Base-by-base conservation (phyloP, 73 alveolate genomes). In the Paramecium pentaurelia region DNA sequence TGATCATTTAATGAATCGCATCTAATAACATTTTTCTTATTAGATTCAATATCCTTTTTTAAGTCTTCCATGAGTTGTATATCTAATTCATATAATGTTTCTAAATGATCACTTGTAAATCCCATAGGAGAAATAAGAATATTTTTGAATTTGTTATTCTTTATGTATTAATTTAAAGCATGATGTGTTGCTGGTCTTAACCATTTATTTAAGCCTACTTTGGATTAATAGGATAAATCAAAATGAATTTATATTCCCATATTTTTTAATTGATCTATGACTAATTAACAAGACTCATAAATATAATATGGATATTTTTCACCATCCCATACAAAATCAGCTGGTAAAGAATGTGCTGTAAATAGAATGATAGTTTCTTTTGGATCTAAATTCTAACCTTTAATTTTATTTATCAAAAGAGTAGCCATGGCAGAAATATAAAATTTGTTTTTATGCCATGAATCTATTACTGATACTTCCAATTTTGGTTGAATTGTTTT, bases 311-410 rank as follows among this genome's bases (percentile, higher is more conserved):
- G 98, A 60, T 95, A 95, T 18, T 84, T 47, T 40, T 95, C 98
- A 7, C 98, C 98, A 60, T 86, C 73, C 91, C 90, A 59, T 4
- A 92, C 94, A 60, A 92, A 90, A 38, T 54, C 73, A 40, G 92
- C 86, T 27, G 98, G 98, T 36, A 95, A 49, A 44, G 97, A 94
- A 71, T 95, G 98, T 4, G 98, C 98, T 42, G 98, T 92, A 64
- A 95, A 95, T 32, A 89, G 45, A 10, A 95, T 59, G 4, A 87
- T 7, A 2, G 86, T 86, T 2, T 71, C 94, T 60, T 89, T 83
- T 7, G 87, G 86, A 42, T 45, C 47, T 28, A 92, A 80, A 20
- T 77, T 80, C 30, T 86, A 28, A 86, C 95, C 36, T 51, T 93
- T 71, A 75, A 85, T 7, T 86, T 28, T 37, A 37, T 73, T 37